A percentile compares a stretch with the other conserved stretches of the same genome.
These are phyloP conservation scores for Porphyrellus cyaneotinctus DNA, from an alignment of 768 basidiomycete genomes.

Conservation along the genomic window DNA sequence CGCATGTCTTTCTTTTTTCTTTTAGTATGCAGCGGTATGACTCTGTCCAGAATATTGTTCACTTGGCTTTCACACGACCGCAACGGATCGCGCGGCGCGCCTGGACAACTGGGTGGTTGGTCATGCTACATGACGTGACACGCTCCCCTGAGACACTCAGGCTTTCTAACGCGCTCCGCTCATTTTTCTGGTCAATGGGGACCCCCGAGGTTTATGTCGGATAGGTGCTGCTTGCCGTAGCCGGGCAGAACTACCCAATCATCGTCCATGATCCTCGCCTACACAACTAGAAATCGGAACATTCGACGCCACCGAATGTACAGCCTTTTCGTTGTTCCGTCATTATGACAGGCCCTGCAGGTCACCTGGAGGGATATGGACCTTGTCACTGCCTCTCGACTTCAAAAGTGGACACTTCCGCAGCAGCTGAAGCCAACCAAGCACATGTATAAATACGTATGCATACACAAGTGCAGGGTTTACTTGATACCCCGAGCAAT, in stretches of 20 bases:
- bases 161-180: not conserved
- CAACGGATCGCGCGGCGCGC: conserved; percentile 13
- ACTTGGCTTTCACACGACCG: not conserved
- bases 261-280: conserved; percentile 24
- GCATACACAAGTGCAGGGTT: not conserved
- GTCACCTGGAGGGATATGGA: not conserved
- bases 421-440: not conserved
- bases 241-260: conserved; percentile 9
- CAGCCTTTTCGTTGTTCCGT: not conserved
- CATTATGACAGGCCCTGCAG: not conserved
- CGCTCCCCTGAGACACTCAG: not conserved
- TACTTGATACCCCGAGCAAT: not conserved
- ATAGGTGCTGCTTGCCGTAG: not conserved
- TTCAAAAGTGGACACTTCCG: not conserved
- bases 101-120: not conserved
- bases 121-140: not conserved
- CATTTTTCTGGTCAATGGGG: conserved; percentile 17
- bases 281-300: not conserved
- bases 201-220: not conserved
- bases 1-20: not conserved
- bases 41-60: not conserved
- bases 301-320: conserved; percentile 10
- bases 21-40: not conserved
- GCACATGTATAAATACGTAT: too few relatives aligned
- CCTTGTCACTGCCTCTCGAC: not conserved